Conservation (phyloP, 352 stramenopile species). For the Pythium rishiriense region DNA sequence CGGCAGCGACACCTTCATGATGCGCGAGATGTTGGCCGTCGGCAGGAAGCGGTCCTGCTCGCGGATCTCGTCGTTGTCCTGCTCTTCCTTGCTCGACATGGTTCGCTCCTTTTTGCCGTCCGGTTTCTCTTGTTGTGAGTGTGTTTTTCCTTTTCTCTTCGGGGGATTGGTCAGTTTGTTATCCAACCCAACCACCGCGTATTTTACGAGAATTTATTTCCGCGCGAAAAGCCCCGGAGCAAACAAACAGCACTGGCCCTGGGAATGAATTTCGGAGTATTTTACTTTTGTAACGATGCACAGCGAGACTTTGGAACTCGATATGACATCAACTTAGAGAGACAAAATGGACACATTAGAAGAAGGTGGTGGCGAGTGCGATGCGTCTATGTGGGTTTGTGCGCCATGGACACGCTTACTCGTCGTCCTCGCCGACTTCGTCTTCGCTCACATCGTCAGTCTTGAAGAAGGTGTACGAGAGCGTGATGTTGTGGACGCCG, state of each 20-base stretch:
- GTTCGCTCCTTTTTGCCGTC: slow-evolving; percentile 5
- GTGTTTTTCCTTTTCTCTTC: slow-evolving; percentile 19
- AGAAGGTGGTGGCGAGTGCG: not conserved
- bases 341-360: not conserved
- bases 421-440: slow-evolving; percentile 75
- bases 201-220: slow-evolving; percentile 14
- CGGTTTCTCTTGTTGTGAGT: slow-evolving; percentile 12
- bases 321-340: slow-evolving; percentile 4
- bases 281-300: slow-evolving; percentile 7
- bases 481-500: slow-evolving; percentile 97
- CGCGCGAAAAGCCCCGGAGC: slow-evolving; percentile 14
- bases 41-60: slow-evolving; percentile 98
- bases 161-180: slow-evolving; percentile 15
- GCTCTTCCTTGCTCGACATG: slow-evolving; percentile 83
- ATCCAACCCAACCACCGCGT: slow-evolving; percentile 3
- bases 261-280: slow-evolving; percentile 6
- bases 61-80: slow-evolving; percentile 90
- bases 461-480: slow-evolving; percentile 99
- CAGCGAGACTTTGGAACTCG: not conserved
- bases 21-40: slow-evolving; percentile 99
- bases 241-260: not conserved
- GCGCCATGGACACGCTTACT: slow-evolving; percentile 26
- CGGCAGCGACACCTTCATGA: slow-evolving; percentile 99
- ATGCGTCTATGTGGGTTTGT: not conserved
- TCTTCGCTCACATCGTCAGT: slow-evolving; percentile 94